Percentiles rank a stretch among this genome's conserved stretches.
phyloP scores from a whole-genome alignment of 371 early-diverging fungal species.

The Dentiscutata heterogama region DNA sequence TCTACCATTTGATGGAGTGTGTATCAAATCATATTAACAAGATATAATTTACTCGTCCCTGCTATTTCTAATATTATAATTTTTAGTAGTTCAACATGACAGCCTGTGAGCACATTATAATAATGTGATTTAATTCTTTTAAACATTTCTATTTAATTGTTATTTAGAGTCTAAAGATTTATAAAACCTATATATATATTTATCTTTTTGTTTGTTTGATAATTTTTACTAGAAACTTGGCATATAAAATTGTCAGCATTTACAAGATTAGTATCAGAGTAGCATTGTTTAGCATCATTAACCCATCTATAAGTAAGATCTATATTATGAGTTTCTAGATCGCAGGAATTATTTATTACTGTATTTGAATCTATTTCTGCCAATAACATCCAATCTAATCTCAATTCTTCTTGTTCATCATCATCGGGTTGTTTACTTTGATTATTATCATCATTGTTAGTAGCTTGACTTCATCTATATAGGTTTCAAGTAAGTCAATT shows the following conservation, averaged over 20 bases:
- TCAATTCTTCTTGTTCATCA: too few species aligned
- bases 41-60: background rate
- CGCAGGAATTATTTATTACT: background rate
- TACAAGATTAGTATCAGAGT: background rate
- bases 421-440: background rate
- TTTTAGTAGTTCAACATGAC: background rate
- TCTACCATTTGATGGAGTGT: background rate
- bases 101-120: background rate
- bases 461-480: background rate
- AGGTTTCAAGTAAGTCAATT: background rate
- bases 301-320: background rate
- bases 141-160: background rate
- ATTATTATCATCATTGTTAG: background rate
- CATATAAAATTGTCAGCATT: background rate
- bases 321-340: background rate
- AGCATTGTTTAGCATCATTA: background rate
- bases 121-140: background rate
- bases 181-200: background rate
- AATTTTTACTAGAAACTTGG: background rate
- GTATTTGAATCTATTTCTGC: background rate
- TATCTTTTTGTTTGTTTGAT: background rate
- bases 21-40: background rate
- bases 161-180: background rate
- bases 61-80: background rate
- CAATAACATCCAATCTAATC: background rate